phyloP scores from a whole-genome alignment of 2,329 filamentous ascomycete genomes.

The Claviceps fusiformis region DNA sequence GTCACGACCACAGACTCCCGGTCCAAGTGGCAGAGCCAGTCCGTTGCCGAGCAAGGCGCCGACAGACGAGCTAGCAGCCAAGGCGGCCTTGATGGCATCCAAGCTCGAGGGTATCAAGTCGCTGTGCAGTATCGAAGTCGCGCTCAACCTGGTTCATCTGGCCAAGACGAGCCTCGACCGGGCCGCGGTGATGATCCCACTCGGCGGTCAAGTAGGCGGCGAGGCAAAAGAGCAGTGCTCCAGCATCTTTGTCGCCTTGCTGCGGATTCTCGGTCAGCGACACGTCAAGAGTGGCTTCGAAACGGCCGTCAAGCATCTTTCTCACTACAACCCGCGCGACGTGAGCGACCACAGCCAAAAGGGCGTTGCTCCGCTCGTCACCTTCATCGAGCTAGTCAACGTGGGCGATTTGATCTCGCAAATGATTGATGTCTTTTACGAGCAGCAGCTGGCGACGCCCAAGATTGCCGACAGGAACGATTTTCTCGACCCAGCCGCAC shows the following conservation, averaged over 20 bases:
- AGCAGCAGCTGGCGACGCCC: slow-evolving; percentile 75
- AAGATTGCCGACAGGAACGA: slow-evolving; percentile 85
- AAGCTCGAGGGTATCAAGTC: slow-evolving; percentile 88
- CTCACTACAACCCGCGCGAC: slow-evolving; percentile 80
- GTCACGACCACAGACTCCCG: slow-evolving; percentile 38
- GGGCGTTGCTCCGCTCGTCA: slow-evolving; percentile 81
- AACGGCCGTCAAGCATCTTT: slow-evolving; percentile 81
- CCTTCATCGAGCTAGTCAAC: slow-evolving; percentile 93
- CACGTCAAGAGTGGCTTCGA: slow-evolving; percentile 92
- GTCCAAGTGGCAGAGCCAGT: slow-evolving; percentile 25
- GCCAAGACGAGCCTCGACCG: slow-evolving; percentile 82
- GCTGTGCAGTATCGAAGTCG: slow-evolving; percentile 92
- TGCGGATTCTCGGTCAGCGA: slow-evolving; percentile 70
- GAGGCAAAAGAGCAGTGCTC: slow-evolving; percentile 82
- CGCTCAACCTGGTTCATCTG: slow-evolving; percentile 73
- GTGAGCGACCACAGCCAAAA: slow-evolving; percentile 55
- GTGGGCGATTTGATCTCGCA: slow-evolving; percentile 96
- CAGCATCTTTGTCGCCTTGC: slow-evolving; percentile 70
- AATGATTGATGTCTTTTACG: slow-evolving; percentile 98
- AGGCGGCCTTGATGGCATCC: slow-evolving; percentile 94
- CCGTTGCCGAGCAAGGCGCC: slow-evolving; percentile 50
- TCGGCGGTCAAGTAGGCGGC: slow-evolving; percentile 68
- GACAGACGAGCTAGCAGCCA: slow-evolving; percentile 83
- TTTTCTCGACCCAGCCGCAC: slow-evolving; percentile 79
- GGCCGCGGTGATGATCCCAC: slow-evolving; percentile 64